Percentiles rank a stretch among this genome's conserved stretches.
Evolutionary conservation across 2,329 filamentous ascomycete species (phyloP).

Genomic region (Chalara sp.): DNA sequence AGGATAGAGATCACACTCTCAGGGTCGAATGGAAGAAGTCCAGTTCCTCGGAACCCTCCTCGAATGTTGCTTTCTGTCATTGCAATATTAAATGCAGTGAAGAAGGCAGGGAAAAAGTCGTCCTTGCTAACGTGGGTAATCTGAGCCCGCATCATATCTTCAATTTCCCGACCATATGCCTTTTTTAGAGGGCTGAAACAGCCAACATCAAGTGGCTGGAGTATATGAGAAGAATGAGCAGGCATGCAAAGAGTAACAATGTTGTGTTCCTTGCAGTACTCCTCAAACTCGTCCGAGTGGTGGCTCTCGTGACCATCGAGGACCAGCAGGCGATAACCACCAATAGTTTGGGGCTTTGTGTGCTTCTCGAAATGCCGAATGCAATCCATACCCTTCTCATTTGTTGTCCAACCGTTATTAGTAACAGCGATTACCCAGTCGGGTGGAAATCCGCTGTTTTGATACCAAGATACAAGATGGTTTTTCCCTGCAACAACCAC

Average conservation of each 20-base stretch:
- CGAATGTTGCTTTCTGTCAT: background rate
- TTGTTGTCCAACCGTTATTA: constrained; percentile 5
- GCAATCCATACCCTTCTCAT: constrained; percentile 25
- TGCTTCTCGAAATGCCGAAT: constrained; percentile 26
- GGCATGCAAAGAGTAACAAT: background rate
- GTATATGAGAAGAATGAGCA: background rate
- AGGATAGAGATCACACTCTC: constrained; percentile 1
- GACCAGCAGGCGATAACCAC: background rate
- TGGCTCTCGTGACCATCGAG: background rate
- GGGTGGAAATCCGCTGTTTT: background rate
- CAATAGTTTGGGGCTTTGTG: constrained; percentile 14
- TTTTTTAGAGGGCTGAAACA: background rate
- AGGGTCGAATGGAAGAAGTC: constrained; percentile 35
- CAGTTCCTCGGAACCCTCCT: background rate
- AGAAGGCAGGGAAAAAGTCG: background rate
- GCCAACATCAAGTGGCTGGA: background rate
- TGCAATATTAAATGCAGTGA: background rate
- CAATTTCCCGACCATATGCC: background rate
- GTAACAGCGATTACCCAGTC: background rate
- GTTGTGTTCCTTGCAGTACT: background rate
- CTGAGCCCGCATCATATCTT: background rate
- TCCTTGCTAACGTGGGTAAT: background rate
- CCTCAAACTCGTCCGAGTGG: background rate
- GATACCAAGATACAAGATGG: background rate
- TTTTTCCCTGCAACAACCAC: background rate